Evolutionary conservation across 2,329 filamentous ascomycete genomes (phyloP).

Genomic region (Fonsecaea pedrosoi): DNA sequence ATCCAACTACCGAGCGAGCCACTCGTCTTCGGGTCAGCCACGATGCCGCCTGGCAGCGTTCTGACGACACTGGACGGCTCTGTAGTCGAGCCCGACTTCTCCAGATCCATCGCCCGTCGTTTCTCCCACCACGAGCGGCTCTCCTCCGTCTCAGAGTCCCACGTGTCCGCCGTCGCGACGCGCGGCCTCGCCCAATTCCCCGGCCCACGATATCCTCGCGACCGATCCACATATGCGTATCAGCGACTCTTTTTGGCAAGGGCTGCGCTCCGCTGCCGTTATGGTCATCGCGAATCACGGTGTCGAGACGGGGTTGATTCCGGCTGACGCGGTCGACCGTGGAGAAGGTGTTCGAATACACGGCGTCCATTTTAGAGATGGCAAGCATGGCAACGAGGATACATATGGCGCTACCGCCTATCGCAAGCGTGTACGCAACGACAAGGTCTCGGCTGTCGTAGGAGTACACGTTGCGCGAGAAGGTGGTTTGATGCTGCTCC

Average conservation of each 20-base stretch:
- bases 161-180: not conserved
- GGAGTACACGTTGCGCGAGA: slow-evolving; percentile 13
- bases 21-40: not conserved
- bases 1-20: slow-evolving; percentile 8
- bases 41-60: not conserved
- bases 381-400: slow-evolving; percentile 7
- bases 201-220: not conserved
- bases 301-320: not conserved
- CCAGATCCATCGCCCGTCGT: slow-evolving; percentile 4
- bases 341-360: slow-evolving; percentile 16
- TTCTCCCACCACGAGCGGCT: slow-evolving; percentile 3
- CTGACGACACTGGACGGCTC: too few species aligned
- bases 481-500: slow-evolving; percentile 18
- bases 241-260: slow-evolving; percentile 6
- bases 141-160: not conserved
- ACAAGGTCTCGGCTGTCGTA: slow-evolving; percentile 11
- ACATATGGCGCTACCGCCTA: slow-evolving; percentile 6
- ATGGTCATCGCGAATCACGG: slow-evolving; percentile 4
- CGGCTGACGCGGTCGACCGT: slow-evolving; percentile 7
- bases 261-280: slow-evolving; percentile 9
- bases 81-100: not conserved
- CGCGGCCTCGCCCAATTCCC: not conserved
- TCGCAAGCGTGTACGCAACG: not conserved
- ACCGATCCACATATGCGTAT: slow-evolving; percentile 9
- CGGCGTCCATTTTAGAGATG: slow-evolving; percentile 9